These are phyloP conservation scores for Fusarium chuoi DNA, from an alignment of 2,329 filamentous ascomycete genomes.

Conservation along the genomic window DNA sequence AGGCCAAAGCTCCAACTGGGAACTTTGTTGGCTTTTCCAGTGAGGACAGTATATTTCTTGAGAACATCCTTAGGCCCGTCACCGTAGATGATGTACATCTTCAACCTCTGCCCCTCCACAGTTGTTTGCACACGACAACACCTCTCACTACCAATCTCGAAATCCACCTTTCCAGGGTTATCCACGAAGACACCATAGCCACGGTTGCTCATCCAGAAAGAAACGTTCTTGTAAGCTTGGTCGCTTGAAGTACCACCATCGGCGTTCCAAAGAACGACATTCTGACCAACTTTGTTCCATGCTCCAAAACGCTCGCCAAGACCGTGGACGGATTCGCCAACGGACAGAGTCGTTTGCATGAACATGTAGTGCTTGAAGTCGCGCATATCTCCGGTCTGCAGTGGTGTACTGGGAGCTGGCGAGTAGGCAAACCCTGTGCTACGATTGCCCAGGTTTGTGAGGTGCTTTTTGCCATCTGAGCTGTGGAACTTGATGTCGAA, in stretches of 20 bases:
- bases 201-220: conserved; percentile 75
- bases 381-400: conserved; percentile 50
- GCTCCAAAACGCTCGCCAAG: conserved; percentile 81
- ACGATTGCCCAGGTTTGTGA: conserved; percentile 53
- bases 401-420: conserved; percentile 48
- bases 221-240: conserved; percentile 78
- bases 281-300: conserved; percentile 80
- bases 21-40: conserved; percentile 71
- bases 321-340: conserved; percentile 76
- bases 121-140: conserved; percentile 76
- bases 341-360: conserved; percentile 63
- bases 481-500: conserved; percentile 54
- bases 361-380: conserved; percentile 66
- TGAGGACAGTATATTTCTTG: conserved; percentile 72
- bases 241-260: conserved; percentile 75
- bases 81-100: conserved; percentile 80
- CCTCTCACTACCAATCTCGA: conserved; percentile 80
- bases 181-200: conserved; percentile 84
- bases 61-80: conserved; percentile 77
- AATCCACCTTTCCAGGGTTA: conserved; percentile 73
- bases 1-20: conserved; percentile 81
- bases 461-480: conserved; percentile 49
- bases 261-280: conserved; percentile 71
- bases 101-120: conserved; percentile 74
- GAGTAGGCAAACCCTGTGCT: conserved; percentile 54